Evolutionary conservation across 1,284 basidiomycete species (phyloP), one percentile per base, ranked within the genome.

Genomic region (Boletus albobrunnescens): DNA sequence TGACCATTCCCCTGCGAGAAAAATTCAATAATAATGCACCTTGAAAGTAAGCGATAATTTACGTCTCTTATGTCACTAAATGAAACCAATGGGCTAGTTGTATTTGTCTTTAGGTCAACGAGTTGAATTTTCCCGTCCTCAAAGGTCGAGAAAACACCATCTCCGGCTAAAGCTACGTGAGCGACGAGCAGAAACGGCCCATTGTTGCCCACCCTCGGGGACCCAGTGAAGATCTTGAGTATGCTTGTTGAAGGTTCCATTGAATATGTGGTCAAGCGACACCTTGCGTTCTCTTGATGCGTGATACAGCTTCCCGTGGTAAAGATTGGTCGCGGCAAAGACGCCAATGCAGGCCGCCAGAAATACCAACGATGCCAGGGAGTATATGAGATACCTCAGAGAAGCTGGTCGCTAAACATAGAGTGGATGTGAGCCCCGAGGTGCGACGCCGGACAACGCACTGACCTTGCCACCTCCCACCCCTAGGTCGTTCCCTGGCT

Each of bases 231-330:
- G 66, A 24, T 59, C 58, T 36, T 74, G 71, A 11, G 59, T 62
- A 4, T 75, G 57, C 3, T 74, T 66, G 10, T 43, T 53, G 60
- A 95, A 96, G 0, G 92, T 95, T 4, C 91, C 91, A 60, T 94
- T 94, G 69, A 91, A 91, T 39, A 94, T 69, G 63, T 93, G 85
- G 58, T 95, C 90, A 76, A 96, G 81, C 1, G 85, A 86, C 40
- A 95, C 75, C 56, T 81, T 87, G 55, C 73, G 74, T 26, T 68
- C 74, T 2, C 88, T 84, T 5, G 74, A 73, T 10, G 73, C 67
- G 48, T 62, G 74, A 59, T 74, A 78, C 5, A 72, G 65, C 9
- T 72, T 73, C 4, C 81, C 81, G 5, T 71, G 72, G 60, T 90
- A 91, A 8, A 68, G 47, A 3, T 78, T 75, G 41, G 74, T 71